These are phyloP conservation scores for Ensete ventricosum DNA, from an alignment of 176 grass and related monocot genomes.

Conservation along the genomic window DNA sequence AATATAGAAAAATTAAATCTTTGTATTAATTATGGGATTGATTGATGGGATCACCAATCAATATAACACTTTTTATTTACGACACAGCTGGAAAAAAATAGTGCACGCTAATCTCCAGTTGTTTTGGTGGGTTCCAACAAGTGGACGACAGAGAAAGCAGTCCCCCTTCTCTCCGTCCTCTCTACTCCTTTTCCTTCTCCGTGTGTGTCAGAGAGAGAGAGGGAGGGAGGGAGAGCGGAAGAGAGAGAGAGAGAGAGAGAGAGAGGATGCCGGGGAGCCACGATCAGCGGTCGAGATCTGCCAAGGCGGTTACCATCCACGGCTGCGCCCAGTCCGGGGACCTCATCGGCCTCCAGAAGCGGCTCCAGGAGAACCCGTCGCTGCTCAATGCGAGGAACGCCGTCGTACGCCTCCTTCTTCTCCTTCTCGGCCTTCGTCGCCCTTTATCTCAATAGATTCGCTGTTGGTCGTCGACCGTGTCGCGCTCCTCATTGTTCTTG, in stretches of 20 bases:
- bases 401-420: slow-evolving; percentile 29
- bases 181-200: background rate
- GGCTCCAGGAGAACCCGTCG: slow-evolving; percentile 51
- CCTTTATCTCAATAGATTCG: no score
- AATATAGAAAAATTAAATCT: no score
- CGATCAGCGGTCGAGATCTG: slow-evolving; percentile 42
- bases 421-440: background rate
- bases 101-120: background rate
- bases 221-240: background rate
- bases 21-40: no score
- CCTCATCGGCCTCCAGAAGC: slow-evolving; percentile 64
- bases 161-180: background rate
- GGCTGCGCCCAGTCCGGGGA: slow-evolving; percentile 53
- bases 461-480: no score
- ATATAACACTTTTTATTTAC: no score
- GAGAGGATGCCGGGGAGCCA: slow-evolving; percentile 57
- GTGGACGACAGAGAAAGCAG: background rate
- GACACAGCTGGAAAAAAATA: no score
- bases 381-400: slow-evolving; percentile 82
- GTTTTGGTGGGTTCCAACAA: background rate
- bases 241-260: background rate
- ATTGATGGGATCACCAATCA: no score
- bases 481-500: no score
- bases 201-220: no score
- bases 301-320: slow-evolving; percentile 56